Percentiles rank a stretch among this genome's conserved stretches.
phyloP scores from a whole-genome alignment of 768 basidiomycete genomes.

The Terana coerulea region DNA sequence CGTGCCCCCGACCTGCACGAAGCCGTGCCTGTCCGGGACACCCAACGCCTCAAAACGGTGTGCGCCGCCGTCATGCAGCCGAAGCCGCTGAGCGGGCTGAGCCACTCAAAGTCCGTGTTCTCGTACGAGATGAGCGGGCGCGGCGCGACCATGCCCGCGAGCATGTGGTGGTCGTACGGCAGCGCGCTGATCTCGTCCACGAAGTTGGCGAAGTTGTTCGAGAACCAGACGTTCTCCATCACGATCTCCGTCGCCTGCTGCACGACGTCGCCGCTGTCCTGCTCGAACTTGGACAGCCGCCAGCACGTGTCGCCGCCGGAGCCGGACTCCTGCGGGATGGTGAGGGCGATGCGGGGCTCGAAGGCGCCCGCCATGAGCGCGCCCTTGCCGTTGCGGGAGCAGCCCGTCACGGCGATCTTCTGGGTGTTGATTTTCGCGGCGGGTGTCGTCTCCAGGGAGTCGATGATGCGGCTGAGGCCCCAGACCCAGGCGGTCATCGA shows the following conservation, averaged over 20 bases:
- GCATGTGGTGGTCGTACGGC: slow-evolving; percentile 59
- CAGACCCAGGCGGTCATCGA: slow-evolving; percentile 63
- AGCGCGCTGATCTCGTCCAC: slow-evolving; percentile 41
- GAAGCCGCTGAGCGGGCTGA: slow-evolving; percentile 46
- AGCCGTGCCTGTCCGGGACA: slow-evolving; percentile 43
- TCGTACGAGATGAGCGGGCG: slow-evolving; percentile 50
- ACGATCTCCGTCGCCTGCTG: slow-evolving; percentile 60
- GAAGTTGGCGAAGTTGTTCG: slow-evolving; percentile 43
- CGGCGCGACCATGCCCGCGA: slow-evolving; percentile 53
- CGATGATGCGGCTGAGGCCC: slow-evolving; percentile 58
- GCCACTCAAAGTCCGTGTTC: slow-evolving; percentile 54
- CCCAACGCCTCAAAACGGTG: slow-evolving; percentile 50
- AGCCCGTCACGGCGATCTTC: slow-evolving; percentile 53
- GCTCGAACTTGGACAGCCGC: slow-evolving; percentile 51
- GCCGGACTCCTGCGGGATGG: slow-evolving; percentile 61
- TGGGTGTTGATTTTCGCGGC: slow-evolving; percentile 42
- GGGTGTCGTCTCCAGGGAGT: slow-evolving; percentile 50
- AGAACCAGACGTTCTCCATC: slow-evolving; percentile 62
- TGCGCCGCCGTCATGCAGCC: slow-evolving; percentile 50
- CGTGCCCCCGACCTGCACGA: slow-evolving; percentile 50
- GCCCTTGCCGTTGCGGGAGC: slow-evolving; percentile 60
- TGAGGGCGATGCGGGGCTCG: slow-evolving; percentile 54
- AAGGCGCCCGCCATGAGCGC: slow-evolving; percentile 57
- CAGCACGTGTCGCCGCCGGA: slow-evolving; percentile 59
- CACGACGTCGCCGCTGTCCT: slow-evolving; percentile 36